These are phyloP conservation scores for Corynascus novoguineensis DNA, from an alignment of 495 filamentous ascomycete species.

Conservation along the genomic window DNA sequence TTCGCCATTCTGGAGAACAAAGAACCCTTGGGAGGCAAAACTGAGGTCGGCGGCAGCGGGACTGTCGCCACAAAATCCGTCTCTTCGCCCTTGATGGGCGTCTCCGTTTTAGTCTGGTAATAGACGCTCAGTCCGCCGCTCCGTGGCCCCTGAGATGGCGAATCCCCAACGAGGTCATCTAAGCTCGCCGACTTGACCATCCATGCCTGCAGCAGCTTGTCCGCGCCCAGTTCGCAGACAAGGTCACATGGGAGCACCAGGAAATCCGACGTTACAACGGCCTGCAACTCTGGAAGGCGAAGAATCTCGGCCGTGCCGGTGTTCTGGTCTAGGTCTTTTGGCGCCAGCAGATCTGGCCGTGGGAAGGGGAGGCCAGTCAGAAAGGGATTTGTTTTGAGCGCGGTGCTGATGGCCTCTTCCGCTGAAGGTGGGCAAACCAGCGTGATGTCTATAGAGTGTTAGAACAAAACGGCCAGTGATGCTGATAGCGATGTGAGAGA, in stretches of 20 bases:
- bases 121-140: slow-evolving; percentile 79
- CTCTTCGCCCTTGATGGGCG: slow-evolving; percentile 77
- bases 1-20: slow-evolving; percentile 57
- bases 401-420: slow-evolving; percentile 62
- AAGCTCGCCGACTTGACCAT: slow-evolving; percentile 76
- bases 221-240: slow-evolving; percentile 81
- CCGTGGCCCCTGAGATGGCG: slow-evolving; percentile 34
- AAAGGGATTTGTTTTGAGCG: slow-evolving; percentile 79
- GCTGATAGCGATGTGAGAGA: not conserved
- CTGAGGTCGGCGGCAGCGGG: slow-evolving; percentile 51
- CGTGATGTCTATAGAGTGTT: slow-evolving; percentile 60
- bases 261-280: slow-evolving; percentile 74
- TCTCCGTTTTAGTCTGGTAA: slow-evolving; percentile 77
- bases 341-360: slow-evolving; percentile 68
- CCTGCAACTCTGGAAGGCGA: slow-evolving; percentile 66
- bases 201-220: slow-evolving; percentile 81
- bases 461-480: not conserved
- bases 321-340: slow-evolving; percentile 63
- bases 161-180: slow-evolving; percentile 35
- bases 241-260: slow-evolving; percentile 90
- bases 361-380: slow-evolving; percentile 74
- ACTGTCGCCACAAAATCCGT: slow-evolving; percentile 81
- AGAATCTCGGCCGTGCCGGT: slow-evolving; percentile 89
- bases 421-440: slow-evolving; percentile 77
- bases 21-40: slow-evolving; percentile 54